Base-by-base conservation (phyloP, 1,139 yeast genomes). In the Lodderomyces pseudojiufengensis region DNA sequence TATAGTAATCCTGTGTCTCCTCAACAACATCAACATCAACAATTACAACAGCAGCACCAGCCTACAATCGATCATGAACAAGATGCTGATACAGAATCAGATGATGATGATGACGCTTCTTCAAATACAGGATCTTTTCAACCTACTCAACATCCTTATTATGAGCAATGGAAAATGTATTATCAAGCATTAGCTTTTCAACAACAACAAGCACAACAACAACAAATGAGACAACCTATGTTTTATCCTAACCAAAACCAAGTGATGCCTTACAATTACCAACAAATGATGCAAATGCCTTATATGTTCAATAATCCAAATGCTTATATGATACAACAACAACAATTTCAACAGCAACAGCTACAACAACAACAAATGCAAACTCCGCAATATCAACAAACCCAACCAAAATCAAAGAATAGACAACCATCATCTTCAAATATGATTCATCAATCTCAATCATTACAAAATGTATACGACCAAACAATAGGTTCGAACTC, bases 121-220 rank as follows among this genome's bases (percentile, higher is more conserved):
- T 21, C 23, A 3, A 36, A 43, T n/a, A 26, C 47, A 9, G 29
- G 29, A 14, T 44, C 47, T 8, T 33, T 40, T 3, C 32, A 35
- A 13, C 48, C 48, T 2, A 46, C 38, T 11, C 49, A 43, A 20
- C 55, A 52, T 36, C 56, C 54, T 12, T 53, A 54, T 36, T 55
- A 55, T 29, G 60, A 57, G 31, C 60, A 56, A 44, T 59, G 62
- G 61, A 54, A 52, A 41, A 54, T 50, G 29, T 58, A 57, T 38
- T 58, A 57, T 39, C 57, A 59, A 21, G 38, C 47, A 11, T 40
- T 58, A 10, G 61, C 61, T 12, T 44, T 45, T 16, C 57, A 54
- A 31, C 57, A 57, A 33, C 57, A 55, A 32, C 51, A 51, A 32
- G 42, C 40, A 16, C 56, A 54, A 29, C 56, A 56, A 34, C 57